Evolutionary conservation across 257 asterid genomes (phyloP), one percentile per base, ranked within the genome.

Genomic region (Primulina tabacum): DNA sequence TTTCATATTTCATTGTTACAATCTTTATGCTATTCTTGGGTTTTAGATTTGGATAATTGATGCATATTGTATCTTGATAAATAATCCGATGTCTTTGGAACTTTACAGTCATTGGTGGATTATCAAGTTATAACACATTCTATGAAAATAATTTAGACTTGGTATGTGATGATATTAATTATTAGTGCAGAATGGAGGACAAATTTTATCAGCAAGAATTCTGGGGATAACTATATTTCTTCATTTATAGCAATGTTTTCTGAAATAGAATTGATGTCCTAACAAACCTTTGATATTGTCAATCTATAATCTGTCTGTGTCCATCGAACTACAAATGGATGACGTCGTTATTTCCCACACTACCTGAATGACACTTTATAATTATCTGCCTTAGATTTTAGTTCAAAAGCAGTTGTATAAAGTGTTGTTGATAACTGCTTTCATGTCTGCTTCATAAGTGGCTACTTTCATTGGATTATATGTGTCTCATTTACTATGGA

Each of bases 381-480:
- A 34, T 30, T 69, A 30, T 62, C 60, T 50, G 47, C 56, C 35
- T 11, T 53, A n/a, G 61, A 17, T 30, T 65, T 59, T 30, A 53
- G 67, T 29, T 64, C 7, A 10, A 37, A 61, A 56, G 52, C 0
- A 37, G 57, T 55, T 64, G 50, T 37, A 69, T 24, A 4, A 37
- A 34, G 30, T 7, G 30, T 71, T 60, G 40, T 28, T 53, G 50
- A 61, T 26, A 34, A 52, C 32, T 38, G 32, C 71, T 55, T 40
- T 33, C 16, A 11, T 33, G 64, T 47, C 43, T 1, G 76, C n/a
- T 71, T 62, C 64, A 68, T 78, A 56, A 69, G 63, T 73, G 64
- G 30, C 6, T 26, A 50, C 18, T 47, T 69, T 50, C 21, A 47
- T 40, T 62, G 67, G 73, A 57, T 78, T 76, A 58, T 63, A 40